Base-by-base conservation (phyloP, 2,329 filamentous ascomycete species). In the Xylariaceae sp. region DNA sequence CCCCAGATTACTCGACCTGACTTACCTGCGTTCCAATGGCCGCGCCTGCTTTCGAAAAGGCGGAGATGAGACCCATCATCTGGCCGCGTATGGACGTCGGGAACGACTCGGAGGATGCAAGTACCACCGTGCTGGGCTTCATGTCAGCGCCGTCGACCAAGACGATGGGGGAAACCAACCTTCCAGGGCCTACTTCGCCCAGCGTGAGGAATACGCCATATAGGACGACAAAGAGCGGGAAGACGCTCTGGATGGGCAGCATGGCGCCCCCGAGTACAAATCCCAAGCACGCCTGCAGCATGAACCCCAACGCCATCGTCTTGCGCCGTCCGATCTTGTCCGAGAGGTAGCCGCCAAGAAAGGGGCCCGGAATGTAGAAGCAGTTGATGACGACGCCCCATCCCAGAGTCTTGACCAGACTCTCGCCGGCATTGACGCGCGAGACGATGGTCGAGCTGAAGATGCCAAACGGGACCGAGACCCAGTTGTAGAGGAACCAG, bases 401-500 rank as follows among this genome's bases (percentile, higher is more conserved):
- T 6, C 64, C 64, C 16, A 70, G 42, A 26, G 57, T 63, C 45
- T 64, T 57, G 5, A 61, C 51, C 1, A 67, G 49, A n/a, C 56
- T 63, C 21, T 64, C 56, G 11, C 56, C 51, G 0, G 60, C 44
- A 18, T 64, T 64, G 18, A 64, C 51, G 16, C 61, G 54, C 3
- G 52, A 50, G 32, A 72, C 62, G 37, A 75, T 73, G 15, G 68
- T 71, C 1, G 67, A 67, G 35, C 63, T 66, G 50, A 75, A 75
- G 18, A 75, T 61, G 7, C 68, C 69, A 39, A 74, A 73, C 0
- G 71, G 70, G 33, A 70, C 68, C 0, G 66, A 65, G 25, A 75
- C 65, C 48, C 65, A 76, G 46, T 77, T 68, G 47, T 75, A 65
- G 17, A 62, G 49, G 47, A 73, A 73, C 69, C 70, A 74, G 8